phyloP scores from a whole-genome alignment of 2,329 filamentous ascomycete genomes.

The Cryphonectria japonica region DNA sequence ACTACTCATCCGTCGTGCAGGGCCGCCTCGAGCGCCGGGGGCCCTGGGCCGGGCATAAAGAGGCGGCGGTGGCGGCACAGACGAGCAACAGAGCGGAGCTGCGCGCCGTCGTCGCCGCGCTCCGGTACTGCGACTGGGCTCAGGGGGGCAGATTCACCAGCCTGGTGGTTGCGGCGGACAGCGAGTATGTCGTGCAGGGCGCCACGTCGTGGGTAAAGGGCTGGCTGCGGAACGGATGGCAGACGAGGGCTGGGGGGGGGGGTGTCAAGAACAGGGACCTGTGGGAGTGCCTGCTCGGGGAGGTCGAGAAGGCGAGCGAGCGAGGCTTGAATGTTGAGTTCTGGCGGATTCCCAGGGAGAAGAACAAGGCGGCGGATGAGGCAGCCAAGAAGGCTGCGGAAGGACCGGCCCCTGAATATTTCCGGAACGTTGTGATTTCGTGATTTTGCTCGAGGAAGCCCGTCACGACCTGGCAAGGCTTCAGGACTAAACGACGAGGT shows the following conservation, averaged over 20 bases:
- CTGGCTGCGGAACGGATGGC: constrained; percentile 54
- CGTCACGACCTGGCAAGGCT: no score
- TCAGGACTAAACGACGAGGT: not conserved
- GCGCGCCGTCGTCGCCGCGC: constrained; percentile 55
- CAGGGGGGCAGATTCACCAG: constrained; percentile 42
- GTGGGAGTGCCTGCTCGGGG: constrained; percentile 49
- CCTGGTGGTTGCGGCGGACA: constrained; percentile 59
- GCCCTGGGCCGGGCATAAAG: constrained; percentile 35
- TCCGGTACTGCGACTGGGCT: constrained; percentile 49
- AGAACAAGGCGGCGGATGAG: constrained; percentile 7
- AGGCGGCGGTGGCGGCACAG: constrained; percentile 40
- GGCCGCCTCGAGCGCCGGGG: constrained; percentile 49
- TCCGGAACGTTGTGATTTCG: not conserved
- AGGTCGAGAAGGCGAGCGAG: not conserved
- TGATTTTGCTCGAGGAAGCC: no score
- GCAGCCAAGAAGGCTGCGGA: constrained; percentile 15
- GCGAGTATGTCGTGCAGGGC: constrained; percentile 53
- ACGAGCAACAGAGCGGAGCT: constrained; percentile 60
- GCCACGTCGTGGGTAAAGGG: constrained; percentile 46
- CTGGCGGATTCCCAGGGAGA: constrained; percentile 14
- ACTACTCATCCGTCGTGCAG: no score
- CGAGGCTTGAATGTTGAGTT: not conserved
- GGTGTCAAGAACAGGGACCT: constrained; percentile 55
- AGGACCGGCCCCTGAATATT: not conserved
- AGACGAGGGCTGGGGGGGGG: constrained; percentile 35